phyloP scores from a whole-genome alignment of 768 basidiomycete species.

The Termitomyces sp. region DNA sequence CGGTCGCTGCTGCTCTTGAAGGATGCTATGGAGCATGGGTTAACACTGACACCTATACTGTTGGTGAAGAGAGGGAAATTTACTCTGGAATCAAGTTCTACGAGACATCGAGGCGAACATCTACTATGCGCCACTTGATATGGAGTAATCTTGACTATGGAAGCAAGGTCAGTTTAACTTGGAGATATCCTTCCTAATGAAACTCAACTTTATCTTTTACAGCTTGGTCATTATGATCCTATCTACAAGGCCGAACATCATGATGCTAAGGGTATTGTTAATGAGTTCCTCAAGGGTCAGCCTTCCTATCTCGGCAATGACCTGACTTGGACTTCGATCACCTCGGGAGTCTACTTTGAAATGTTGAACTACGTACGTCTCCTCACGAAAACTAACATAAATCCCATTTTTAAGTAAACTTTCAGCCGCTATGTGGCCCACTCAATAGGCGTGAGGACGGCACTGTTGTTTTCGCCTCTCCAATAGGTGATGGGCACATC shows the following conservation, averaged over 20 bases:
- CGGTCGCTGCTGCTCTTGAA: conserved; percentile 24
- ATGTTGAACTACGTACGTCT: conserved; percentile 31
- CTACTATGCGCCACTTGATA: conserved; percentile 30
- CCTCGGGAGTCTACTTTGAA: conserved; percentile 35
- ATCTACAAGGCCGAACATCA: conserved; percentile 32
- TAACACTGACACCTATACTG: conserved; percentile 34
- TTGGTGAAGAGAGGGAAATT: conserved; percentile 34
- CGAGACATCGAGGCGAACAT: conserved; percentile 29
- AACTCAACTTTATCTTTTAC: background rate
- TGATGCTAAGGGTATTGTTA: conserved; percentile 35
- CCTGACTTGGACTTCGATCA: conserved; percentile 30
- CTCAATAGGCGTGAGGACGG: conserved; percentile 31
- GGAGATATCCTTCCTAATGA: background rate
- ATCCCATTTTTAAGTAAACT: background rate
- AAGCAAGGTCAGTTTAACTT: conserved; percentile 24
- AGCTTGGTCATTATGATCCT: conserved; percentile 20
- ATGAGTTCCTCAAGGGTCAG: conserved; percentile 31
- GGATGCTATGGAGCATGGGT: conserved; percentile 36
- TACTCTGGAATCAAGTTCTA: conserved; percentile 34
- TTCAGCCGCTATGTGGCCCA: conserved; percentile 25
- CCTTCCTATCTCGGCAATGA: conserved; percentile 24
- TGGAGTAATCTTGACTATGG: conserved; percentile 37
- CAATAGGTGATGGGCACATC: conserved; percentile 28
- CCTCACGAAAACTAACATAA: too few species aligned
- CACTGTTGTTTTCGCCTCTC: conserved; percentile 32